Conservation (phyloP, 148 eudicot genomes). For the Cornus florida region DNA sequence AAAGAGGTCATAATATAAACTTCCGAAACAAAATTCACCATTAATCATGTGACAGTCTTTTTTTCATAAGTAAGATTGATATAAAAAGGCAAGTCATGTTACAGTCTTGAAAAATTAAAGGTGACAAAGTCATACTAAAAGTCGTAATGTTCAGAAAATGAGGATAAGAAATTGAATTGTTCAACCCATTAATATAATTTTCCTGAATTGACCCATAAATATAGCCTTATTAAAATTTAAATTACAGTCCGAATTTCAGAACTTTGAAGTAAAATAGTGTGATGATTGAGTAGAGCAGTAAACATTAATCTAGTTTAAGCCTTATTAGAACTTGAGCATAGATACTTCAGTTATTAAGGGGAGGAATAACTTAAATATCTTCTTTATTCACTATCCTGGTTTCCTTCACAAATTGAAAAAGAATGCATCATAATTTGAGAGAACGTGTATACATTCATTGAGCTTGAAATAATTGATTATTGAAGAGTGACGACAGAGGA, state of each 20-base stretch:
- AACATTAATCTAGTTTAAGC: not conserved
- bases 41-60: not conserved
- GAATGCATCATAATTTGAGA: too few species aligned
- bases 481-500: too few species aligned
- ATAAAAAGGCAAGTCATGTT: not conserved
- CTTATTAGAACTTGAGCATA: too few species aligned
- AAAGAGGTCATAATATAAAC: not conserved
- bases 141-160: too few species aligned
- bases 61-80: too few species aligned
- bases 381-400: too few species aligned
- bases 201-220: too few species aligned
- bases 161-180: not conserved
- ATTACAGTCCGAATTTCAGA: not conserved
- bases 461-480: too few species aligned
- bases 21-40: not conserved
- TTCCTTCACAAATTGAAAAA: too few species aligned
- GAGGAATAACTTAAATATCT: too few species aligned
- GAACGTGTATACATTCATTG: too few species aligned
- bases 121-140: not conserved
- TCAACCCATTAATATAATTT: not conserved
- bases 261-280: not conserved
- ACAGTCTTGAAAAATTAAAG: not conserved
- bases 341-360: too few species aligned
- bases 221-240: not conserved
- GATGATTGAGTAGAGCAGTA: not conserved